Evolutionary conservation across 371 early-diverging fungal genomes (phyloP).

Genomic region (Mucor piriformis): DNA sequence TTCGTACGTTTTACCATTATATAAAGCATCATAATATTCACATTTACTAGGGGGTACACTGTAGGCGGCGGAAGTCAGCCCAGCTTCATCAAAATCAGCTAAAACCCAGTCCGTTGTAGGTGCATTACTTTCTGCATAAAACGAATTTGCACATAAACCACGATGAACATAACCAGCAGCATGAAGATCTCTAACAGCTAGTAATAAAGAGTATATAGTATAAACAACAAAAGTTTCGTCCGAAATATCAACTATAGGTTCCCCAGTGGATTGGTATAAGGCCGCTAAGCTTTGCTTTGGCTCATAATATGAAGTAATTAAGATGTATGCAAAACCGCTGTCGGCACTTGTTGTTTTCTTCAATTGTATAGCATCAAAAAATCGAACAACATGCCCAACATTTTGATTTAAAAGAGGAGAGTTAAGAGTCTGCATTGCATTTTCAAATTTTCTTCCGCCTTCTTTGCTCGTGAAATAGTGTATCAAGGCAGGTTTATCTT

Average conservation of each 20-base stretch:
- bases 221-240: constrained; percentile 8
- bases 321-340: background rate
- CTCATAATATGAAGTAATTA: constrained; percentile 10
- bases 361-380: constrained; percentile 3
- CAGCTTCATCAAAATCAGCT: constrained; percentile 5
- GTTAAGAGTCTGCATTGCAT: background rate
- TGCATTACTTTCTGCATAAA: constrained; percentile 4
- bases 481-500: background rate
- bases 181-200: constrained; percentile 3
- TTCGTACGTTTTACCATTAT: background rate
- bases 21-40: background rate
- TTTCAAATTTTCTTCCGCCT: background rate
- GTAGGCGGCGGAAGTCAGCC: background rate
- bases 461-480: background rate
- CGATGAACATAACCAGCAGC: background rate
- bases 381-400: background rate
- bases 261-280: background rate
- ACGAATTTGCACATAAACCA: background rate
- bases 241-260: background rate
- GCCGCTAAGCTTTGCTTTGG: background rate
- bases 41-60: background rate
- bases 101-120: constrained; percentile 11
- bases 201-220: background rate
- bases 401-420: background rate
- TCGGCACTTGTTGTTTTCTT: background rate